Evolutionary conservation across 495 filamentous ascomycete genomes (phyloP).

Genomic region (Xylaria palmicola): DNA sequence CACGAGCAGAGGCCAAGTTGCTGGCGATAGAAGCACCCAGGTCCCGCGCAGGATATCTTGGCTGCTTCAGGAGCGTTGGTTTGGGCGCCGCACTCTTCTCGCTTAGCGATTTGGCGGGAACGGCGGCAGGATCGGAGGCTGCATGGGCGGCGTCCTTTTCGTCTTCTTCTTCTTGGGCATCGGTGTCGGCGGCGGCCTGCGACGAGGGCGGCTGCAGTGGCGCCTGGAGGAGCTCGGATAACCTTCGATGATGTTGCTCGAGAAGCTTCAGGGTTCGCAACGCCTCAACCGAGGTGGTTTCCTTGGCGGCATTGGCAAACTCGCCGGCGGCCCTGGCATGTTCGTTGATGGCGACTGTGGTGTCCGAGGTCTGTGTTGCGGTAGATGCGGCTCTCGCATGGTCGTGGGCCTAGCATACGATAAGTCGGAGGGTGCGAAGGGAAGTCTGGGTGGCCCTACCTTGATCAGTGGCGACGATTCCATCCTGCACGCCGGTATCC

Average conservation of each 20-base stretch:
- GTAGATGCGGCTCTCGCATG: conserved; percentile 80
- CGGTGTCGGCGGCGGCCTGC: conserved; percentile 33
- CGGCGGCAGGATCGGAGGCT: conserved; percentile 10
- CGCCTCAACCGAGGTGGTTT: conserved; percentile 77
- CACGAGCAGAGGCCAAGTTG: conserved; percentile 84
- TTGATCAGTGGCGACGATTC: conserved; percentile 46
- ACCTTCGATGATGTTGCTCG: conserved; percentile 78
- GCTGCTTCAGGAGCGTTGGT: conserved; percentile 46
- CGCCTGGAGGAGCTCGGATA: conserved; percentile 74
- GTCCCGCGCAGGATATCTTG: conserved; percentile 60
- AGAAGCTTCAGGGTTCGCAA: conserved; percentile 79
- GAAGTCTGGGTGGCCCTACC: conserved; percentile 27
- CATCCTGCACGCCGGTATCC: conserved; percentile 31
- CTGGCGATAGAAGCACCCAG: conserved; percentile 83
- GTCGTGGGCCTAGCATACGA: conserved; percentile 68
- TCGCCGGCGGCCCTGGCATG: conserved; percentile 88
- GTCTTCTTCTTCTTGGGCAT: conserved; percentile 34
- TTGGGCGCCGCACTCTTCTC: conserved; percentile 42
- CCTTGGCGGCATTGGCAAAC: conserved; percentile 77
- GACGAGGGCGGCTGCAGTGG: conserved; percentile 59
- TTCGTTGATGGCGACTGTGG: conserved; percentile 76
- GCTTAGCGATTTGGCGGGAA: conserved; percentile 19
- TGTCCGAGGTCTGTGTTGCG: conserved; percentile 70
- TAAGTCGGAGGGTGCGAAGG: conserved; percentile 8
- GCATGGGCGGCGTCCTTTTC: conserved; percentile 37